Evolutionary conservation across 2,329 filamentous ascomycete species (phyloP).

Genomic region (Dactylellina haptotyla): DNA sequence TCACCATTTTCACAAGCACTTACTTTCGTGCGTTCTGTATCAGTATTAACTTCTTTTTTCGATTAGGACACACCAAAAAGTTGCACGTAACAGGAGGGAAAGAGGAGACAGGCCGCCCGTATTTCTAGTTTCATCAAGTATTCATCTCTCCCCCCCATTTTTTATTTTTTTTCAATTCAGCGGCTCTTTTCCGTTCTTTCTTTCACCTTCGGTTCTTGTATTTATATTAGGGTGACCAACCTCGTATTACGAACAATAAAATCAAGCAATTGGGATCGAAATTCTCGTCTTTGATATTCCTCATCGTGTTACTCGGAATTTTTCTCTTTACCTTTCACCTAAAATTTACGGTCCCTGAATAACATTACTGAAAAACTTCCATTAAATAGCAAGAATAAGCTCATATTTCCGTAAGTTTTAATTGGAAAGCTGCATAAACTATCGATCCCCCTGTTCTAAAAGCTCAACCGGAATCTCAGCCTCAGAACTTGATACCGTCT

Average conservation of each 20-base stretch:
- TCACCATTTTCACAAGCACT: neutral
- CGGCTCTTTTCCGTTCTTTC: neutral
- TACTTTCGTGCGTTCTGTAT: conserved; percentile 1
- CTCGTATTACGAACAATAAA: neutral
- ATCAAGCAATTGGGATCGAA: neutral
- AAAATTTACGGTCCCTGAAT: too few species aligned
- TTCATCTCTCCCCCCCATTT: neutral
- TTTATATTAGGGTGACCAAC: conserved; percentile 31
- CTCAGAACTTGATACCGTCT: conserved; percentile 59
- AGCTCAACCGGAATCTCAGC: conserved; percentile 23
- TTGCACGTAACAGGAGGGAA: conserved; percentile 4
- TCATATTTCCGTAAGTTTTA: too few species aligned
- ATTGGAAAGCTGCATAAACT: neutral
- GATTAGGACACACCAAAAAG: conserved; percentile 21
- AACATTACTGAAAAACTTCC: too few species aligned
- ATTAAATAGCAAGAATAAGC: too few species aligned
- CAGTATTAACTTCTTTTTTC: conserved; percentile 13
- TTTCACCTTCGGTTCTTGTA: conserved; percentile 31
- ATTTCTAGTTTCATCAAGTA: neutral
- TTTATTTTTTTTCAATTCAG: neutral
- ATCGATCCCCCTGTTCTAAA: conserved; percentile 40
- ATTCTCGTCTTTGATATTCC: conserved; percentile 3
- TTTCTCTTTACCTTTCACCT: too few species aligned
- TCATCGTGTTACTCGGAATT: conserved; percentile 9
- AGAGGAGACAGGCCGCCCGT: conserved; percentile 1